phyloP scores from a whole-genome alignment of 331 rosid genomes.

The Phaseolus coccineus region DNA sequence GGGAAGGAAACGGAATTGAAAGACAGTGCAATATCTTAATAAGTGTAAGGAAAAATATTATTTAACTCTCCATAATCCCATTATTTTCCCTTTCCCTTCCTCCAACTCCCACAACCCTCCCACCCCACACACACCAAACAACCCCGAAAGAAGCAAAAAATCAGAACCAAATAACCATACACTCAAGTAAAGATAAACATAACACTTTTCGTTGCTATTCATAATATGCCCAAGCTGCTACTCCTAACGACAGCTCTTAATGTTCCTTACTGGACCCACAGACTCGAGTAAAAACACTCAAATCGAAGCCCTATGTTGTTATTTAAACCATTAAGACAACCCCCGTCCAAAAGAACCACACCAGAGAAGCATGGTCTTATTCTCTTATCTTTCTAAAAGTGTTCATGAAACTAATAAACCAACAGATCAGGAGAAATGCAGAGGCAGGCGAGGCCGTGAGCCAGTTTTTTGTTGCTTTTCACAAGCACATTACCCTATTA shows the following conservation, averaged over 20 bases:
- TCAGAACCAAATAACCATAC: not conserved
- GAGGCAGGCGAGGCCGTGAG: slow-evolving; percentile 34
- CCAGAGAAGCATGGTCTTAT: not conserved
- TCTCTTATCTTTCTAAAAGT: not conserved
- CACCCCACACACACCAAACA: slow-evolving; percentile 1
- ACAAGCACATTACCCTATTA: slow-evolving; percentile 10
- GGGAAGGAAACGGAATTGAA: not conserved
- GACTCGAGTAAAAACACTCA: not conserved
- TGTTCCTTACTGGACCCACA: not conserved
- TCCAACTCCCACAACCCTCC: not conserved
- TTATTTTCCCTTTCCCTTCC: not conserved
- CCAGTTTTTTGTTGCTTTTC: not conserved
- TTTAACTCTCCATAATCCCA: not conserved
- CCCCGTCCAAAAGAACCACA: not conserved
- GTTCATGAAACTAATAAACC: not conserved
- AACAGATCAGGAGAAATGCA: slow-evolving; percentile 42
- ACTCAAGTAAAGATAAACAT: not conserved
- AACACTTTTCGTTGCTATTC: not conserved
- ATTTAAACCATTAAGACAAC: not conserved
- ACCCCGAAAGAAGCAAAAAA: not conserved
- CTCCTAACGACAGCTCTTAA: not conserved
- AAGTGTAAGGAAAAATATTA: not conserved
- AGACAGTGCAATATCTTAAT: not conserved
- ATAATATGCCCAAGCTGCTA: not conserved
- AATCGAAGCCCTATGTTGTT: not conserved